Evolutionary conservation across 441 rosid genomes (phyloP).

Genomic region (Erysimum cheiri): DNA sequence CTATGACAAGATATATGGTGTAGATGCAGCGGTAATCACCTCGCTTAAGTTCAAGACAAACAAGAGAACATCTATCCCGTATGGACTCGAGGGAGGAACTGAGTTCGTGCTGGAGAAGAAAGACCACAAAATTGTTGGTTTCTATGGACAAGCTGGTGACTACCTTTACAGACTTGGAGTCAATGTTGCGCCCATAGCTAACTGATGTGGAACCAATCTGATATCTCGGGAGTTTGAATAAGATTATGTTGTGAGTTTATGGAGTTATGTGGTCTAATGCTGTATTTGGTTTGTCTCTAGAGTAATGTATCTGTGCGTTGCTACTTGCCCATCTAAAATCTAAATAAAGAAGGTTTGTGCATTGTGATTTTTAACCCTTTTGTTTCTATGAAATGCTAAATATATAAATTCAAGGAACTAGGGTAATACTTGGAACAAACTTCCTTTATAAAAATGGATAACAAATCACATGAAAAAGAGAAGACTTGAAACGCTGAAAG

Average conservation of each 20-base stretch:
- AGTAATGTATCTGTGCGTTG: background rate
- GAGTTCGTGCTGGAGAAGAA: constrained; percentile 35
- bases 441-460: constrained; percentile 6
- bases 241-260: constrained; percentile 18
- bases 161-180: constrained; percentile 40
- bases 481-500: background rate
- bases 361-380: background rate
- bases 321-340: constrained; percentile 25
- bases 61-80: constrained; percentile 31
- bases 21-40: constrained; percentile 8
- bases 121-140: constrained; percentile 44
- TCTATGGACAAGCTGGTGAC: constrained; percentile 39
- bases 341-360: constrained; percentile 20
- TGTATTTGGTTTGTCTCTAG: constrained; percentile 20
- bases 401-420: background rate
- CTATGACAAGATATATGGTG: constrained; percentile 35
- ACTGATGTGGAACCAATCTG: constrained; percentile 24
- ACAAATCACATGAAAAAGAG: background rate
- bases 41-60: constrained; percentile 40
- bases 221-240: constrained; percentile 10
- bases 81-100: constrained; percentile 38
- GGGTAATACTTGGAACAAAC: background rate
- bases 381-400: background rate
- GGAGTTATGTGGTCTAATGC: constrained; percentile 20
- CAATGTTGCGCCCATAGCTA: constrained; percentile 36